Percentiles rank a stretch among this genome's conserved stretches.
Evolutionary conservation across 495 filamentous ascomycete genomes (phyloP).

Genomic region (Eremomyces bilateralis): DNA sequence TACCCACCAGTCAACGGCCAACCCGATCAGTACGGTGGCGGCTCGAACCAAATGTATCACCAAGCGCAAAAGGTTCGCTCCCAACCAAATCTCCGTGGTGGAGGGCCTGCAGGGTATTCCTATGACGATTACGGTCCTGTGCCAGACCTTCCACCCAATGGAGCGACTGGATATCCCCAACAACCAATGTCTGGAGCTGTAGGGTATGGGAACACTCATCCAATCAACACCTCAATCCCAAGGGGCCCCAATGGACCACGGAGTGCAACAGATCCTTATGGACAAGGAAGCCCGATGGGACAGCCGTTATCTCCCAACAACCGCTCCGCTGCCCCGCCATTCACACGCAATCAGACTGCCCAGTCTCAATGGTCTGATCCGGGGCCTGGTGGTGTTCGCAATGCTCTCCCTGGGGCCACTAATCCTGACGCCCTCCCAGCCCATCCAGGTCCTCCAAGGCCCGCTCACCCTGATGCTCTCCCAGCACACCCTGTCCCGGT

Average conservation of each 20-base stretch:
- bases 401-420: slow-evolving; percentile 18
- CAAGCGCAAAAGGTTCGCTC: slow-evolving; percentile 33
- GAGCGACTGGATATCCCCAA: too few species aligned
- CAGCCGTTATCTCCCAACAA: too few species aligned
- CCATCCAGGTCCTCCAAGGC: slow-evolving; percentile 39
- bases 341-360: slow-evolving; percentile 10
- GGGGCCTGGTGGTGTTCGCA: slow-evolving; percentile 7
- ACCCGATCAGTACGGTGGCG: neutral
- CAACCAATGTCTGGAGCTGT: too few species aligned
- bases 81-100: slow-evolving; percentile 40
- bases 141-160: too few species aligned
- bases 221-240: too few species aligned
- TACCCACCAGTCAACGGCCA: neutral
- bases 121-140: slow-evolving; percentile 1
- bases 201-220: too few species aligned
- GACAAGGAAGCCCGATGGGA: too few species aligned
- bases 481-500: slow-evolving; percentile 70
- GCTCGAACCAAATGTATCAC: slow-evolving; percentile 7
- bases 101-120: slow-evolving; percentile 27
- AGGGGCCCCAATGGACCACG: too few species aligned
- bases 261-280: too few species aligned
- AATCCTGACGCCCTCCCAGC: slow-evolving; percentile 45
- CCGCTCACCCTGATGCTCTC: slow-evolving; percentile 36
- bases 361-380: slow-evolving; percentile 13
- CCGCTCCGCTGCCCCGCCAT: slow-evolving; percentile 7